A percentile compares a stretch with the other conserved stretches of the same genome.
These are phyloP conservation scores for Pascua sp. DNA, from an alignment of 1,284 basidiomycete genomes.

Conservation along the genomic window DNA sequence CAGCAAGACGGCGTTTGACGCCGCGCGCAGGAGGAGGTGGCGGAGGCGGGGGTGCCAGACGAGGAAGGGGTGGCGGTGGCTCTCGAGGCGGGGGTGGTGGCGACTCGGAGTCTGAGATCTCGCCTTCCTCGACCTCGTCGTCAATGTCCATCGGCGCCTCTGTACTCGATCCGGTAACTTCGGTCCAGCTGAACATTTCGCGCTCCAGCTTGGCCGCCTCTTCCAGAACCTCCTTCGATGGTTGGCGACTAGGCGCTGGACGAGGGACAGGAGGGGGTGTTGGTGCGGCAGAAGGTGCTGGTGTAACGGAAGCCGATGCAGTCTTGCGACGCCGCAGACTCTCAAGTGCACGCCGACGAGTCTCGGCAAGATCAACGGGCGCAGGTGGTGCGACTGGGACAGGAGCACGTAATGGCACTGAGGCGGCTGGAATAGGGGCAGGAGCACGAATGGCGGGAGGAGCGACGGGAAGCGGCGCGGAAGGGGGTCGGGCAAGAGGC, in stretches of 20 bases:
- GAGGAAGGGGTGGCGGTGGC: background rate
- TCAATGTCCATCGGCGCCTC: slow-evolving; percentile 24
- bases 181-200: slow-evolving; percentile 20
- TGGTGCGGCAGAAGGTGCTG: background rate
- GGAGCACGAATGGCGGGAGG: background rate
- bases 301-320: background rate
- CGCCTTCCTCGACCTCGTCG: slow-evolving; percentile 39
- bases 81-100: background rate
- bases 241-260: background rate
- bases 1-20: slow-evolving; percentile 35
- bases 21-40: slow-evolving; percentile 6
- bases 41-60: too few species aligned
- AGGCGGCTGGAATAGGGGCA: background rate
- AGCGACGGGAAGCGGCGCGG: background rate
- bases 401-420: background rate
- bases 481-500: background rate
- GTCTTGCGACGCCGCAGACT: slow-evolving; percentile 26
- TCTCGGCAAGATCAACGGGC: slow-evolving; percentile 26
- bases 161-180: slow-evolving; percentile 3
- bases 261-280: background rate
- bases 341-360: slow-evolving; percentile 30
- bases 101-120: slow-evolving; percentile 23
- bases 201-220: slow-evolving; percentile 32
- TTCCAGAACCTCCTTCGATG: slow-evolving; percentile 20
- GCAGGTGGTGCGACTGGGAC: slow-evolving; percentile 4